Evolutionary conservation across 345 rosid genomes (phyloP).

Genomic region (Eucalyptus virginea): DNA sequence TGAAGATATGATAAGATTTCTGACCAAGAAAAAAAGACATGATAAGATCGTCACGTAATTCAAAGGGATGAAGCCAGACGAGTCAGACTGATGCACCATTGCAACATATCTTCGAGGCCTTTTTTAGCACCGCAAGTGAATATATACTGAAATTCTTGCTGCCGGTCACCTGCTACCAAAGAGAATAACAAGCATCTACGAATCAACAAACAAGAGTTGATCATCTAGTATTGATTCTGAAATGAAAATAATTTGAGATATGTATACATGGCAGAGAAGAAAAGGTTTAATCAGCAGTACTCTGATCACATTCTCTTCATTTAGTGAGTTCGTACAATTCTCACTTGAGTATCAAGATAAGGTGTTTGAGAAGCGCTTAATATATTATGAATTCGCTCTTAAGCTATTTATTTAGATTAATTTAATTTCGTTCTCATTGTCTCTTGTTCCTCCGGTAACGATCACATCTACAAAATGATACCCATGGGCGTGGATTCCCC

Average conservation of each 20-base stretch:
- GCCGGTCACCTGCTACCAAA: not conserved
- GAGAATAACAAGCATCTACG: not conserved
- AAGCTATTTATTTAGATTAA: not conserved
- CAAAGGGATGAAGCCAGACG: not conserved
- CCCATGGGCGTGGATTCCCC: not conserved
- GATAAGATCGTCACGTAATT: not conserved
- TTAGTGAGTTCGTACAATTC: not conserved
- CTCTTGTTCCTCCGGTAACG: not conserved
- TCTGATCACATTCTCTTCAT: not conserved
- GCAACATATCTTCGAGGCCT: not conserved
- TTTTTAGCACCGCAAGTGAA: not conserved
- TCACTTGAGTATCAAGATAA: fast-evolving
- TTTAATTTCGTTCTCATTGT: not conserved
- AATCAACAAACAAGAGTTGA: not conserved
- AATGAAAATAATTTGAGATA: not conserved
- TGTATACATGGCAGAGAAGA: not conserved
- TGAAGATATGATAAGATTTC: not conserved
- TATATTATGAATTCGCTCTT: not conserved
- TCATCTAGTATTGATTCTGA: fast-evolving
- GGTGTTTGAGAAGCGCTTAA: not conserved
- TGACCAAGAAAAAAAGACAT: not conserved
- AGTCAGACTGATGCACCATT: not conserved
- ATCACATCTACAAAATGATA: not conserved
- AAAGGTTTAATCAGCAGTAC: not conserved
- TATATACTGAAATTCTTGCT: fast-evolving